These are phyloP conservation scores for Suillus subluteus DNA, from an alignment of 768 basidiomycete species.

Conservation along the genomic window DNA sequence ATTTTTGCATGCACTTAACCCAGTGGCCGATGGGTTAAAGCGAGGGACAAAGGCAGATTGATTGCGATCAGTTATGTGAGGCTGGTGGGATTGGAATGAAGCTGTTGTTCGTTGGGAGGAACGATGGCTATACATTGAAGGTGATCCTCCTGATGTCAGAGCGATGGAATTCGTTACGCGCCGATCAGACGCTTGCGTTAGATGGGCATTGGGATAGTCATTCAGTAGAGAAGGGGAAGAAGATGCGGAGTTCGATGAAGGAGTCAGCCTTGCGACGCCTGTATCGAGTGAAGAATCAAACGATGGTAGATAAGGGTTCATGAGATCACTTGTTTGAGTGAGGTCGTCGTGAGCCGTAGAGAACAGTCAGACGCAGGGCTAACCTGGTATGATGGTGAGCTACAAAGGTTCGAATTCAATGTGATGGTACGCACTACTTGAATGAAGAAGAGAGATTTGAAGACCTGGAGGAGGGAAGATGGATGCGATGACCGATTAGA, in stretches of 20 bases:
- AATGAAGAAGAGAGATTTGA: background rate
- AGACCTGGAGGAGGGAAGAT: background rate
- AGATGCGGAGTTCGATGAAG: background rate
- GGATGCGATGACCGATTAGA: constrained; percentile 6
- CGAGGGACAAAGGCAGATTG: constrained; percentile 14
- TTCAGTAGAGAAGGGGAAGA: constrained; percentile 4
- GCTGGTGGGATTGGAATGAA: background rate
- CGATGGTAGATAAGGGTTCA: background rate
- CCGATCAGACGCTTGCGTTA: constrained; percentile 2
- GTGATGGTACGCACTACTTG: background rate
- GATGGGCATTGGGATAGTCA: background rate
- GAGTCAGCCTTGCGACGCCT: background rate
- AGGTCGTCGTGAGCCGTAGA: background rate
- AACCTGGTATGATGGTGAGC: background rate
- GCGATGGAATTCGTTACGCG: background rate
- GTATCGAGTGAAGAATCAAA: background rate
- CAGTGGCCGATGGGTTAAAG: constrained; percentile 27
- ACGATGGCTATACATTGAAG: background rate
- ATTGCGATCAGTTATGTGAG: background rate
- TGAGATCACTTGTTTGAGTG: constrained; percentile 2
- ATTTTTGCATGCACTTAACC: constrained; percentile 29
- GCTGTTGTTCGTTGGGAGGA: background rate
- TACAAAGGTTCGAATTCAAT: background rate
- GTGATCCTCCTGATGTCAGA: background rate
- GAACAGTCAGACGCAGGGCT: background rate